A percentile compares a stretch with the other conserved stretches of the same genome.
These are phyloP conservation scores for Nannochloropsis oceanica DNA, from an alignment of 108 stramenopile species.

Conservation along the genomic window DNA sequence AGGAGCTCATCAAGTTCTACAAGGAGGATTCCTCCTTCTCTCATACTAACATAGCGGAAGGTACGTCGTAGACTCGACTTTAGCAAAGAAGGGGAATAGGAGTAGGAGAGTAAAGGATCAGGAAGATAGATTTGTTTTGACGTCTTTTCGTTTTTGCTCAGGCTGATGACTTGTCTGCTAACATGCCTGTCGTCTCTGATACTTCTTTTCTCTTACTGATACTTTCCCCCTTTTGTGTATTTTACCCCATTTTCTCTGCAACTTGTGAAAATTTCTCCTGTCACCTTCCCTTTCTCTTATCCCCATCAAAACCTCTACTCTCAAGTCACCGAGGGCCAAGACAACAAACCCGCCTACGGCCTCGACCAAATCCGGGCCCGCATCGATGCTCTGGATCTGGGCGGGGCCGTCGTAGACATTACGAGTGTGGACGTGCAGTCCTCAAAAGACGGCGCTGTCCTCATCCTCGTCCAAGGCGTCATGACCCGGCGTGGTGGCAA, in stretches of 20 bases:
- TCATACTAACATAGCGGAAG: background rate
- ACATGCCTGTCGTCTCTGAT: background rate
- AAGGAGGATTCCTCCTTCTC: background rate
- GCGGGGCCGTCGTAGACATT: background rate
- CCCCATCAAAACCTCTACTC: too few relatives aligned
- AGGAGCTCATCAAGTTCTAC: background rate
- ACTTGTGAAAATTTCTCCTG: too few relatives aligned
- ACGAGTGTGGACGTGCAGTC: background rate
- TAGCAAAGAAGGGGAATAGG: background rate
- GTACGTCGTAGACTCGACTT: background rate
- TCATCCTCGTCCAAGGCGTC: background rate
- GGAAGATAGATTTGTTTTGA: background rate
- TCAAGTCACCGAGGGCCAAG: background rate
- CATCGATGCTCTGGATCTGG: background rate
- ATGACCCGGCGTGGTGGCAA: background rate
- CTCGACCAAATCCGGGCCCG: background rate
- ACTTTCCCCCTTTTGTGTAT: too few relatives aligned
- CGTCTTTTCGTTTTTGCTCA: background rate
- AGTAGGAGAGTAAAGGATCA: background rate
- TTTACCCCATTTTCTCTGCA: too few relatives aligned
- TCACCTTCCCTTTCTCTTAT: too few relatives aligned
- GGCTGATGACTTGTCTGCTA: background rate
- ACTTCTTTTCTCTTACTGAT: too few relatives aligned
- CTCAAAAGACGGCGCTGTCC: background rate
- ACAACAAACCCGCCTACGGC: background rate